A percentile compares a stretch with the other conserved stretches of the same genome.
Evolutionary conservation across 306 rosid species (phyloP).

Genomic region (Vicia sativa): DNA sequence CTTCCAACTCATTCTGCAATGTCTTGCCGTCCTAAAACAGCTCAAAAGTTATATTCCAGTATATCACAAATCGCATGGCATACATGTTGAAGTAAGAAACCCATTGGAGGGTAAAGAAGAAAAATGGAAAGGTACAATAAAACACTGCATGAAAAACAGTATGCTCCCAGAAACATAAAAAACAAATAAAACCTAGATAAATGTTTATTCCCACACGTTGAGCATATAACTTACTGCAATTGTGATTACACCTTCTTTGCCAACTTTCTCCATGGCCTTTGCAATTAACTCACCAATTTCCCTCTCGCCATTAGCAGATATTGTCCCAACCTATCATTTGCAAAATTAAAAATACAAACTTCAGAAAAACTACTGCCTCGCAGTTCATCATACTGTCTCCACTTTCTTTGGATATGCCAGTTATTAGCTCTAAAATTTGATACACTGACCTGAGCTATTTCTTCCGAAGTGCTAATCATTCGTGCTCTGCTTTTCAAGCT

Average conservation of each 20-base stretch:
- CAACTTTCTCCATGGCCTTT: conserved; percentile 98
- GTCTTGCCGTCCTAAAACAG: conserved; percentile 91
- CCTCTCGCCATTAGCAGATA: conserved; percentile 94
- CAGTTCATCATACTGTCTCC: not conserved
- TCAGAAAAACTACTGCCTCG: not conserved
- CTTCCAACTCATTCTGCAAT: conserved; percentile 88
- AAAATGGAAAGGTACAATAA: not conserved
- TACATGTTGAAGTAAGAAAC: not conserved
- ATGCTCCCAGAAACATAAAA: not conserved
- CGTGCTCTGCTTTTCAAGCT: conserved; percentile 90
- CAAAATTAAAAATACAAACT: not conserved
- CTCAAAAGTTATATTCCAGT: conserved; percentile 24
- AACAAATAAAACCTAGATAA: conserved; percentile 14
- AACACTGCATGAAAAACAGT: not conserved
- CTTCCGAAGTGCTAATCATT: conserved; percentile 96
- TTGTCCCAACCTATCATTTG: conserved; percentile 79
- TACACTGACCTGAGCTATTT: conserved; percentile 88
- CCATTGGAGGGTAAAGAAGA: not conserved
- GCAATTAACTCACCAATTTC: conserved; percentile 99
- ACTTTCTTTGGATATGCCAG: not conserved
- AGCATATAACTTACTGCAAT: conserved; percentile 62
- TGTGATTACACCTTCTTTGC: conserved; percentile 97
- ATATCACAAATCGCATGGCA: conserved; percentile 1
- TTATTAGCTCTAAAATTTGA: not conserved
- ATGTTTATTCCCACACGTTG: not conserved